Evolutionary conservation across 805 yeast species (phyloP).

Genomic region (Limtongia smithiae): DNA sequence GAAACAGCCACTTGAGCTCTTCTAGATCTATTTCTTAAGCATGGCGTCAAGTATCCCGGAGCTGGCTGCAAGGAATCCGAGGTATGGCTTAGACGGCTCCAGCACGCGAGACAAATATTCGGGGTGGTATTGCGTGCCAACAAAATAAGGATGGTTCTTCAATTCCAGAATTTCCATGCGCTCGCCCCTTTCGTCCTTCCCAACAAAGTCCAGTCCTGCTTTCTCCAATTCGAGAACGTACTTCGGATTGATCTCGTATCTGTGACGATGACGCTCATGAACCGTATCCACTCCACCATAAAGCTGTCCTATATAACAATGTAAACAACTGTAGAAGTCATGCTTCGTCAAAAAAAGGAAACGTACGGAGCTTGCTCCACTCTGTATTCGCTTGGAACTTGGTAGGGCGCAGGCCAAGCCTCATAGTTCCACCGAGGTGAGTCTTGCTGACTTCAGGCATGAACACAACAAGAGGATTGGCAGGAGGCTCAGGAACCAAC

Average conservation of each 20-base stretch:
- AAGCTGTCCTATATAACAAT: conserved; percentile 61
- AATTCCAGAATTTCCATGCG: conserved; percentile 95
- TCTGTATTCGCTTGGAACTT: conserved; percentile 66
- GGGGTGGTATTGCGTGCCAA: conserved; percentile 97
- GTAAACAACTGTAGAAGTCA: no score
- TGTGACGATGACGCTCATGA: conserved; percentile 94
- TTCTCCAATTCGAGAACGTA: conserved; percentile 66
- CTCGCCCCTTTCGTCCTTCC: conserved; percentile 82
- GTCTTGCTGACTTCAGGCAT: conserved; percentile 98
- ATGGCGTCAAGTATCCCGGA: conserved; percentile 75
- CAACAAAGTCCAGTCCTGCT: conserved; percentile 82
- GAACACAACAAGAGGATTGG: conserved; percentile 76
- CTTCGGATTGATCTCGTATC: conserved; percentile 94
- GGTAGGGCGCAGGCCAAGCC: conserved; percentile 92
- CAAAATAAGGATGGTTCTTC: conserved; percentile 81
- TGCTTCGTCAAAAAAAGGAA: no score
- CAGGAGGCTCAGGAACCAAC: conserved; percentile 49
- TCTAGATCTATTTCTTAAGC: conserved; percentile 39
- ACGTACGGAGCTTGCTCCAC: conserved; percentile 65
- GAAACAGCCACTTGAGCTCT: background rate
- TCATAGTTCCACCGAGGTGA: conserved; percentile 98
- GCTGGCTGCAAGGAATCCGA: conserved; percentile 94
- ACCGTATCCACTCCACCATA: conserved; percentile 70
- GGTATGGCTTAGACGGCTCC: conserved; percentile 93
- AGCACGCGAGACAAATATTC: conserved; percentile 94